Evolutionary conservation across 352 stramenopile species (phyloP), one percentile per base, ranked within the genome.

Genomic region (Heterotrichella gracilis): DNA sequence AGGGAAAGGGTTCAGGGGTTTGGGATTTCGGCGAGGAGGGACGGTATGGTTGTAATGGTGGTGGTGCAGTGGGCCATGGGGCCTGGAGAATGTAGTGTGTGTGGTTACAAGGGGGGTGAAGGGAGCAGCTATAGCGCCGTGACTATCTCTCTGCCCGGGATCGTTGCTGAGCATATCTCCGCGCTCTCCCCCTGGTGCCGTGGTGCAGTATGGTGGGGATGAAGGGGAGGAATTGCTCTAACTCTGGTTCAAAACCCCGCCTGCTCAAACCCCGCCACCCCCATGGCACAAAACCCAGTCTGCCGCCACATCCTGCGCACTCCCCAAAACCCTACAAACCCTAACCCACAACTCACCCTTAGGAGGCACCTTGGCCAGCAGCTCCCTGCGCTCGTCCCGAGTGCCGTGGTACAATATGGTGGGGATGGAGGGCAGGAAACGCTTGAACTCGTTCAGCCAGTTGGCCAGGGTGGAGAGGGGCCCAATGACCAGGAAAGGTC

Each of bases 381-480:
- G 82, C 19, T 78, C 77, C 0, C 83, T 84, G 24, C 89, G 84
- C 73, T 95, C 85, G 2, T 93, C 81, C 71, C 91, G 91, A 25
- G 78, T 81, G 41, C 92, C 92, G 82, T 97, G 94, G 71, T 96
- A 97, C 71, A 94, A 86, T 70, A 95, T 80, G 2, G 90, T 86
- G 13, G 83, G 82, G 71, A 94, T 85, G 19, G 76, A 81, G 0
- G 92, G 92, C 53, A 90, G 85, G 89, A 90, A 98, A 70, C 90
- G 84, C 79, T 92, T 82, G 64, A 97, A 83, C 76, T 98, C 92
- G 64, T 80, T 80, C 80, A 96, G 90, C 92, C 92, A 98, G 76
- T 98, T 97, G 39, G 88, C 87, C 3, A 97, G 82, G 21, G 92
- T 97, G 1, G 90, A 95, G 68, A 96, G 90, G 0, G 92, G 92